phyloP scores from a whole-genome alignment of 2,329 filamentous ascomycete species.

The Aspergillus sp. region DNA sequence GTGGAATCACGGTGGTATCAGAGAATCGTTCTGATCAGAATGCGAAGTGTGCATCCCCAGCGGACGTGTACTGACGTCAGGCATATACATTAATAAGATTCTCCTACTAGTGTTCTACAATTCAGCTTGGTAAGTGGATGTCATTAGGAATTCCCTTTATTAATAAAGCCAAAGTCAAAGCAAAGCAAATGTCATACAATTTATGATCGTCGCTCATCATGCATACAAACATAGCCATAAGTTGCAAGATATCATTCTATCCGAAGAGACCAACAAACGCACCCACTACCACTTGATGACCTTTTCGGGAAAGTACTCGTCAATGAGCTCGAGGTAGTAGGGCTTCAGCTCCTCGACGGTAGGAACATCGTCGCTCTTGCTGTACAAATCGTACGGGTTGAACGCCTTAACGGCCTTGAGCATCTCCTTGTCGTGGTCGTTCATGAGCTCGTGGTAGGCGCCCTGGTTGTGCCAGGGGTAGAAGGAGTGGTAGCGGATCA shows the following conservation, averaged over 20 bases:
- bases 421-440: conserved; percentile 75
- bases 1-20: too few species aligned
- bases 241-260: background rate
- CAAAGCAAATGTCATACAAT: too few species aligned
- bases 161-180: too few species aligned
- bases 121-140: too few species aligned
- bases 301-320: conserved; percentile 69
- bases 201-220: too few species aligned
- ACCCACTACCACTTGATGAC: conserved; percentile 65
- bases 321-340: conserved; percentile 71
- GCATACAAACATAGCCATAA: too few species aligned
- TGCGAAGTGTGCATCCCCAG: too few species aligned
- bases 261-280: background rate
- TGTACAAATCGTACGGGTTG: conserved; percentile 89
- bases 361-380: conserved; percentile 81
- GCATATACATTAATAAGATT: too few species aligned
- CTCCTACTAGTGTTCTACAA: too few species aligned
- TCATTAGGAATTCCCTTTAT: too few species aligned
- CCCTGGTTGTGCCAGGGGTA: conserved; percentile 86
- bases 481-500: conserved; percentile 92
- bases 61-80: too few species aligned
- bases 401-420: conserved; percentile 78
- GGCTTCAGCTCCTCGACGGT: conserved; percentile 74
- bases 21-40: too few species aligned
- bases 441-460: conserved; percentile 80